Base-by-base conservation (phyloP, 352 stramenopile species). In the Globisporangium carolinianum region DNA sequence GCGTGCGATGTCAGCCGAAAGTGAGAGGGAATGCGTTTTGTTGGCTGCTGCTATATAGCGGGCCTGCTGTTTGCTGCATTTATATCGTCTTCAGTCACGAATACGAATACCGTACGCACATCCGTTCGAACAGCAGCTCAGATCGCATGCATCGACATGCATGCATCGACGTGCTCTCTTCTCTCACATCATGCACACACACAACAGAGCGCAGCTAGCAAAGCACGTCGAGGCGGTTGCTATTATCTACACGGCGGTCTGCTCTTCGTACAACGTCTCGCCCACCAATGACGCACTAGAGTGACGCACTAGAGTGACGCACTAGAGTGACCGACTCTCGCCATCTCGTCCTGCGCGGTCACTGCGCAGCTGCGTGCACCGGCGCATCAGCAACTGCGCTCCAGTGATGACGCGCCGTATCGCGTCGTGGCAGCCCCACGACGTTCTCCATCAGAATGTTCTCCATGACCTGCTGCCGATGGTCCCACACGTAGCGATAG, bases 391-490 rank as follows among this genome's bases (percentile, higher is more conserved):
- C 11, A 6, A 17, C 11, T 6, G 42, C 14, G 42, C 42, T 47
- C 55, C 46, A 55, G 32, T 24, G 24, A 24, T n/a, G n/a, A 47
- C 55, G 38, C 14, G 18, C 47, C 6, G 10, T 5, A 10, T 48
- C 12, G n/a, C 42, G 48, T 51, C 24, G 24, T 24, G 47, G 57
- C 32, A 67, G 53, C 39, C 56, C 62, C 14, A 83, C 68, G 3
- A 71, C 62, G 15, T 62, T 63, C 41, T 83, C 76, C 73, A 83
- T 83, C 46, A 83, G 54, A 24, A 61, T 59, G 24, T 83, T 83
- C 56, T 83, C 73, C 46, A 83, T 67, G 35, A 53, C 63, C 18
- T 73, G 73, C 48, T 80, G 73, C 4, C 73, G 71, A 48, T 77
- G 72, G 50, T 55, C 72, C 73, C 73, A 83, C 1, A 79, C 54